Evolutionary conservation across 495 filamentous ascomycete genomes (phyloP).

Genomic region (Bombardia bombarda): DNA sequence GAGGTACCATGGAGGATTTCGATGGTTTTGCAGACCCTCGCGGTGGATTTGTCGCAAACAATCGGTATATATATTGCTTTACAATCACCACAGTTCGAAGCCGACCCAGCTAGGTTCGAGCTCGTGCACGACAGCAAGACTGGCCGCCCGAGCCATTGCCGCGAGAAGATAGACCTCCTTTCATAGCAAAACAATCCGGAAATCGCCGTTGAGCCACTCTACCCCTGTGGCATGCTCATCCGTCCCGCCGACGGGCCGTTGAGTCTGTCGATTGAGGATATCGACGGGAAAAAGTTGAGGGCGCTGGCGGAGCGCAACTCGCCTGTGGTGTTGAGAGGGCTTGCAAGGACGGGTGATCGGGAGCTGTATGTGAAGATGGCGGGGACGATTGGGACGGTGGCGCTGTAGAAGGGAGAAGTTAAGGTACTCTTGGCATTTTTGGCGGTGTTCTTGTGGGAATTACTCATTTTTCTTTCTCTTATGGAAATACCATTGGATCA

Average conservation of each 20-base stretch:
- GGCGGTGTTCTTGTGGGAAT: too few relatives aligned
- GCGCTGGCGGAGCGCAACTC: conserved; percentile 40
- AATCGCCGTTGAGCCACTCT: conserved; percentile 16
- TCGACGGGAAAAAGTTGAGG: conserved; percentile 43
- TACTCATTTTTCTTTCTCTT: too few relatives aligned
- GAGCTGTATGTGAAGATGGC: conserved; percentile 39
- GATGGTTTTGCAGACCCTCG: too few relatives aligned
- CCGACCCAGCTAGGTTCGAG: conserved; percentile 23
- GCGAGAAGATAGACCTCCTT: conserved; percentile 24
- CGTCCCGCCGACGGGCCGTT: conserved; percentile 8
- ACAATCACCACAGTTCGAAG: conserved; percentile 30
- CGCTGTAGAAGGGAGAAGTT: too few relatives aligned
- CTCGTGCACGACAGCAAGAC: conserved; percentile 26
- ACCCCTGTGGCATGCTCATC: conserved; percentile 22
- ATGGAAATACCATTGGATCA: too few relatives aligned
- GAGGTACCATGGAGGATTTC: too few relatives aligned
- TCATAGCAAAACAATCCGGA: conserved; percentile 16
- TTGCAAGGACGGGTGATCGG: conserved; percentile 34
- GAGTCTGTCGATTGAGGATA: conserved; percentile 14
- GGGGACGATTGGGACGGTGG: conserved; percentile 33
- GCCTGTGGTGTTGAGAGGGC: conserved; percentile 46
- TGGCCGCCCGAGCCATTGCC: conserved; percentile 30
- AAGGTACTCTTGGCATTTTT: too few relatives aligned
- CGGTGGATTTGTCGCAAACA: too few relatives aligned
- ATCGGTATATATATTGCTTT: too few relatives aligned